Evolutionary conservation across 305 asterid species (phyloP).

Genomic region (Vinca major): DNA sequence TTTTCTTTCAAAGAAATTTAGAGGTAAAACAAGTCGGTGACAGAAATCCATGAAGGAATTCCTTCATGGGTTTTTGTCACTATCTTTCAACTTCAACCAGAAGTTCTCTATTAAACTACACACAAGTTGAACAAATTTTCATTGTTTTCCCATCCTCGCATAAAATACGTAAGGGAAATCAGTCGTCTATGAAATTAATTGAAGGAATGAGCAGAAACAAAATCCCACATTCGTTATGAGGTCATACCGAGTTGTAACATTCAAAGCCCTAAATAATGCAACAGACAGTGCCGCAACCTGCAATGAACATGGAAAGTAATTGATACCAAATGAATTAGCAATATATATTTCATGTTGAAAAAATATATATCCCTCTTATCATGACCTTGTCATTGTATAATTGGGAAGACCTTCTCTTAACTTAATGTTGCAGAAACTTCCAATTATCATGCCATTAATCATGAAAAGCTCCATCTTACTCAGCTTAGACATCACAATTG

Average conservation of each 20-base stretch:
- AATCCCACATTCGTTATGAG: slow-evolving; percentile 13
- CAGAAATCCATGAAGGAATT: neutral
- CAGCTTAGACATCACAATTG: neutral
- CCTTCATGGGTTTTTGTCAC: no score
- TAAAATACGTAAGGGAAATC: neutral
- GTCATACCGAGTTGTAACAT: slow-evolving; percentile 66
- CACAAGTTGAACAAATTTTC: neutral
- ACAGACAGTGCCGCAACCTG: slow-evolving; percentile 90
- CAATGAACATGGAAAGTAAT: slow-evolving; percentile 17
- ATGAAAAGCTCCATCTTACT: neutral
- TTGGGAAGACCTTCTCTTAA: neutral
- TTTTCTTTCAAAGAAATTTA: neutral
- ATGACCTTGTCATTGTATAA: neutral
- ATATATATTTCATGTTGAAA: neutral
- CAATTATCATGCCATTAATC: neutral
- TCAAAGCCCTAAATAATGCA: slow-evolving; percentile 81
- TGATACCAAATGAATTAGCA: neutral
- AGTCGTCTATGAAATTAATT: neutral
- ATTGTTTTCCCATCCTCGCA: neutral
- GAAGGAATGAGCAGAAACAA: slow-evolving; percentile 2
- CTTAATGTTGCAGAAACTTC: neutral
- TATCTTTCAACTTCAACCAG: neutral
- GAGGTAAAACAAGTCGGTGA: neutral
- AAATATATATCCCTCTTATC: neutral
- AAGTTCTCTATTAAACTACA: neutral